Evolutionary conservation across 352 stramenopile genomes (phyloP).

Genomic region (Phytophthora fragariaefolia): DNA sequence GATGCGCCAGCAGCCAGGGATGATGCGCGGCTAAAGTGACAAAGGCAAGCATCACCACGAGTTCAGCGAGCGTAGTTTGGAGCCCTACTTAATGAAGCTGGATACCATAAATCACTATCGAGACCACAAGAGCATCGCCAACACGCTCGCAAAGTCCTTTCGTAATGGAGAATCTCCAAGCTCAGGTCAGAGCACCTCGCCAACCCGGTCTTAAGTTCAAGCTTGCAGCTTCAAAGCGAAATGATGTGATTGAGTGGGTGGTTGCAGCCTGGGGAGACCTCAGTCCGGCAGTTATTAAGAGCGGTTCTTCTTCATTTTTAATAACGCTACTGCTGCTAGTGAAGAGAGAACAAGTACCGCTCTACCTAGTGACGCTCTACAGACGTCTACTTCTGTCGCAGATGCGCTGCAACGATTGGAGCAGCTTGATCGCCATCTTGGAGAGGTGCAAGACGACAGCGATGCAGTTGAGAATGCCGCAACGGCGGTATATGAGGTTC

Average conservation of each 20-base stretch:
- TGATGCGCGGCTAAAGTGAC: too few species aligned
- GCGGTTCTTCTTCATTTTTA: constrained; percentile 10
- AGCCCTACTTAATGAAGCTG: too few species aligned
- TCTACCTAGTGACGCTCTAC: neutral
- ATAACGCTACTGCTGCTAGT: neutral
- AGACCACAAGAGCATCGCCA: too few species aligned
- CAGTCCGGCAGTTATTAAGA: neutral
- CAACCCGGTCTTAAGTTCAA: too few species aligned
- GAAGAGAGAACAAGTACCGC: neutral
- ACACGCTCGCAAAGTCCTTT: too few species aligned
- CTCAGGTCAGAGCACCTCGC: too few species aligned
- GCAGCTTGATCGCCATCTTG: neutral
- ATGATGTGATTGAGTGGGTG: constrained; percentile 15
- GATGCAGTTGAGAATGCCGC: neutral
- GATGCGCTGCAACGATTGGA: neutral
- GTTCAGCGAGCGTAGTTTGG: too few species aligned
- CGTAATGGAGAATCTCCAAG: too few species aligned
- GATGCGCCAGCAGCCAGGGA: too few species aligned
- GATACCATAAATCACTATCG: too few species aligned
- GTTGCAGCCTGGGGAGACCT: constrained; percentile 6
- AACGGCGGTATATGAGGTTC: neutral
- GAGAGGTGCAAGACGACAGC: constrained; percentile 2
- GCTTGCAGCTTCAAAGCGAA: constrained; percentile 1
- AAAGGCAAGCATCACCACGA: too few species aligned
- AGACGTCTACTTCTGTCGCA: neutral